Percentiles rank a stretch among this genome's conserved stretches.
Conservation (phyloP, 192 early-diverging fungal genomes). For the Pilobolus umbonatus region DNA sequence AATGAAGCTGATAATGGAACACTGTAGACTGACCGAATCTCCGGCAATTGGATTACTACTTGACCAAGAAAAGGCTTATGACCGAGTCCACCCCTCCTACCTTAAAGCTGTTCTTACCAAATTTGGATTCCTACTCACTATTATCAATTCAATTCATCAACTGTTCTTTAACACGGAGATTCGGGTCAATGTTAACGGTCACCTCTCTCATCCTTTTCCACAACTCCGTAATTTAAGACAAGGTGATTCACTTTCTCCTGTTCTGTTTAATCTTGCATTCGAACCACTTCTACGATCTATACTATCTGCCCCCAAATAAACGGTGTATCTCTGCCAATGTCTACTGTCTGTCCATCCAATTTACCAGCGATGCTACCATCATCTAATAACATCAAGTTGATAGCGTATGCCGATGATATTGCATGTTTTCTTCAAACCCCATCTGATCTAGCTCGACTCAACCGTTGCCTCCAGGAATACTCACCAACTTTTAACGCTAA, state of each 20-base stretch:
- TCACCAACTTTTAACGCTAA: constrained; percentile 5
- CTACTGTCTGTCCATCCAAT: neutral
- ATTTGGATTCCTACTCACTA: constrained; percentile 7
- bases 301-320: neutral
- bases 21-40: neutral
- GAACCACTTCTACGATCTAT: constrained; percentile 21
- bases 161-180: constrained; percentile 8
- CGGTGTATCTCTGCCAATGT: neutral
- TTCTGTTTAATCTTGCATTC: constrained; percentile 21
- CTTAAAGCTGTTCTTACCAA: neutral
- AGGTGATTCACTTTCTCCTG: constrained; percentile 25
- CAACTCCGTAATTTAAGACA: constrained; percentile 28
- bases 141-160: neutral
- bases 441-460: neutral
- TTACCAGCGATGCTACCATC: neutral
- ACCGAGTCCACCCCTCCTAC: constrained; percentile 10
- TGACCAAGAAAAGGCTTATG: constrained; percentile 3
- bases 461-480: constrained; percentile 2
- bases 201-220: neutral
- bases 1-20: neutral
- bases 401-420: neutral
- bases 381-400: neutral
- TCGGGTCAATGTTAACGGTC: neutral
- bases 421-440: neutral
- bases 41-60: neutral